Evolutionary conservation across 805 yeast genomes (phyloP), one percentile per base, ranked within the genome.

Genomic region (Blastobotrys peoriensis): DNA sequence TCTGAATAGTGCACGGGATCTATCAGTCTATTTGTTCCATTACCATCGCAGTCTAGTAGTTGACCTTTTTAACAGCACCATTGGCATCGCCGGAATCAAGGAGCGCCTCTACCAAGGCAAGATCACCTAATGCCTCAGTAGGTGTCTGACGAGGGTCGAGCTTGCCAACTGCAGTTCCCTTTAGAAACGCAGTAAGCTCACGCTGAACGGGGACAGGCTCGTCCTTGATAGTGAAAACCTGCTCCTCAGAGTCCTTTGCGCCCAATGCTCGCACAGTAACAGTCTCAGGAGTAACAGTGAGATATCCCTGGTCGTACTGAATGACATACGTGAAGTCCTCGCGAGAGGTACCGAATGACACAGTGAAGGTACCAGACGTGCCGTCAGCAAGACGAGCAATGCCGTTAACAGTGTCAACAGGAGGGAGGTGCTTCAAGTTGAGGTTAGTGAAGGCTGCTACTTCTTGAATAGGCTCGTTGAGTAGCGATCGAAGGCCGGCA

Each of bases 321-420:
- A 50, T 41, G 19, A 48, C 46, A 27, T 40, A 25, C 19, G 46
- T 43, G 38, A 38, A 44, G 15, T 40, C 47, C 6, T 38, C 38
- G 36, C 36, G 40, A 19, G 49, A 13, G 19, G 44, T 40, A 15
- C 54, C 54, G 35, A 51, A 52, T 6, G 54, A 49, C 38, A 52
- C 44, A 42, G 50, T 36, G 18, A 52, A 43, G 25, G 52, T 43
- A 3, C 54, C 54, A 20, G 43, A 28, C n/a, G 49, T 38, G 15
- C 52, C 52, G 38, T 45, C 45, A 17, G 36, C 36, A 15, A 47
- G 35, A 21, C 36, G 15, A 13, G 27, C 35, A 33, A 46, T 35
- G 2, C 46, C 47, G 28, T 50, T 45, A 17, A 50, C 44, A 20
- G 52, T 48, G 40, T 50, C 54, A 2, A 48, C 52, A 21, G 52